phyloP scores from a whole-genome alignment of 345 rosid species.

The Hypericum androsaemum region DNA sequence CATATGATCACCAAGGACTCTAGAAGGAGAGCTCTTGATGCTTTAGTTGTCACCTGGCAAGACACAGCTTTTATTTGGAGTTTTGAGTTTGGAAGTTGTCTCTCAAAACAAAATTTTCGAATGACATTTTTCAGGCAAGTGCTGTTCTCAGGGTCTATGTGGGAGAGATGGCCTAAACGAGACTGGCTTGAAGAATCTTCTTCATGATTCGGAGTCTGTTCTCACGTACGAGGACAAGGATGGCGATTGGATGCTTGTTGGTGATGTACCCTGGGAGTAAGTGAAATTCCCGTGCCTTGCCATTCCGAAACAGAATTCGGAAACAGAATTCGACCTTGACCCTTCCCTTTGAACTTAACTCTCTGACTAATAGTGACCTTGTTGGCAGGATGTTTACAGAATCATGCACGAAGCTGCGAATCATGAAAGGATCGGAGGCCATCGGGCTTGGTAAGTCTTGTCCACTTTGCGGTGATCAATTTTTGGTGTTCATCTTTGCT shows the following conservation, averaged over 20 bases:
- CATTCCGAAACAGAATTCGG: not conserved
- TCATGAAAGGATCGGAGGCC: conserved; percentile 28
- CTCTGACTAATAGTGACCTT: no score
- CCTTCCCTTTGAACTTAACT: no score
- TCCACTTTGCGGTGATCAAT: no score
- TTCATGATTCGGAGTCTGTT: conserved; percentile 31
- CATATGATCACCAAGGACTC: no score
- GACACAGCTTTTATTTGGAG: no score
- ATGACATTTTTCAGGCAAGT: conserved; percentile 30
- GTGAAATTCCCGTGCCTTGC: conserved; percentile 6
- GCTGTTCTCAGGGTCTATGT: conserved; percentile 31
- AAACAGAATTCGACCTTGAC: no score
- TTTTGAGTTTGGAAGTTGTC: no score
- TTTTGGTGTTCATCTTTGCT: no score
- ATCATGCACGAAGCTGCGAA: conserved; percentile 18
- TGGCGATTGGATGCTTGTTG: conserved; percentile 26
- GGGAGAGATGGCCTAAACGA: conserved; percentile 31
- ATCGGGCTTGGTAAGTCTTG: conserved; percentile 24
- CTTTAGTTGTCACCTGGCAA: no score
- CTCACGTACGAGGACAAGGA: conserved; percentile 25
- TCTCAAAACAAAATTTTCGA: not conserved
- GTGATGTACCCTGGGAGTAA: conserved; percentile 29
- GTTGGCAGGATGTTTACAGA: conserved; percentile 22
- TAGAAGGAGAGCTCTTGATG: no score
- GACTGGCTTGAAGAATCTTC: conserved; percentile 33